Evolutionary conservation across 805 yeast genomes (phyloP), one percentile per base, ranked within the genome.

Genomic region (Tetrapisispora phaffii): DNA sequence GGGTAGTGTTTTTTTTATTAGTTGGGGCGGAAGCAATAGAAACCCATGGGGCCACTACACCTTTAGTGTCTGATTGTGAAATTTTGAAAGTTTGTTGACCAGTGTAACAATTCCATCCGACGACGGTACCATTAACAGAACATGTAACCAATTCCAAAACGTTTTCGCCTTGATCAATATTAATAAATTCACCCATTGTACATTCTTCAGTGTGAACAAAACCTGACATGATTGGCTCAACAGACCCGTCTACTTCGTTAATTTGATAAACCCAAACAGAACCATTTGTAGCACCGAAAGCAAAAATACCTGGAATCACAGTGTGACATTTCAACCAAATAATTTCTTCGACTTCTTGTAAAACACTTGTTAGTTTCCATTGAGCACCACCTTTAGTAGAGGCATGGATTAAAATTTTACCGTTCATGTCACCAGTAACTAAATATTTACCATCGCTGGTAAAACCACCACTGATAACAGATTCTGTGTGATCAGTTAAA

Each of bases 351-450:
- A 85, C 88, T 63, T 89, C 96, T 57, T 85, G 88, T 47, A 87
- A 68, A 48, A 80, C 79, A 23, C 79, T 82, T 50, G 75, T 69
- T 54, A 75, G 67, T 50, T 70, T 73, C 97, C 97, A 90, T 46
- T 77, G 76, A 61, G 89, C 87, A 24, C 95, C 96, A 38, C 82
- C 82, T 55, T 82, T 81, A 39, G 73, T 63, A 7, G 89, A 69
- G 59, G 79, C 76, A 69, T 81, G 85, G 15, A 88, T 77, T 54
- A 85, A 72, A 26, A 90, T 72, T 55, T 79, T 79, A 44, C 98
- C 97, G 44, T 80, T 80, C 99, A 93, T 93, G 66, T 94, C 99
- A 34, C 90, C 97, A 6, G 96, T 83, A 12, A 93, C 73, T 36
- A 85, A 70, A 57, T 71, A 88, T 38, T 77, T 85, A 22, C 97